Base-by-base conservation (phyloP, 2,329 filamentous ascomycete species). In the Paecilomyces sp. region DNA sequence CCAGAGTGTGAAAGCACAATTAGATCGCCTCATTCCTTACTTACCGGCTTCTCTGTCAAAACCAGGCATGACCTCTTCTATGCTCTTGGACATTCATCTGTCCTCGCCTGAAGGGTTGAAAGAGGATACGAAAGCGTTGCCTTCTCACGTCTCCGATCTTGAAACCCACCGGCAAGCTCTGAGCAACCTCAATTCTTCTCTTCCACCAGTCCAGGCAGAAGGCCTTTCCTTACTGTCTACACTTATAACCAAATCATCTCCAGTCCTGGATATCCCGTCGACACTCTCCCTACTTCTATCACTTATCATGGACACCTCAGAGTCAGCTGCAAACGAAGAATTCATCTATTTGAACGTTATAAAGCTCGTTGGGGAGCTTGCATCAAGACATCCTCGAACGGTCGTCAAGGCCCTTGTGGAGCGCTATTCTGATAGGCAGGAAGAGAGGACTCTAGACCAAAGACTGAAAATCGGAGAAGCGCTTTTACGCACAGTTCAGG, bases 281-380 rank as follows among this genome's bases (percentile, higher is more conserved):
- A 78, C 76, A 1, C 63, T 77, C 11, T 68, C 73, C 0, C 68
- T 77, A 1, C 69, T 79, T 2, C 60, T 78, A 22, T 77, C 75
- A 1, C 66, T 77, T 8, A 68, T 78, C 33, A 72, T 69, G 2
- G 73, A 71, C 54, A 63, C 68, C 36, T 71, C 71, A 0, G 70
- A 71, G 56, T 62, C 68, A 7, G 60, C 66, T 1, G 64, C 67
- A 15, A 73, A 70, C 18, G 76, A 79, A 54, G 75, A 78, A 62
- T 79, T 76, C 58, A 71, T 77, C 55, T 78, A 79, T 56, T 66
- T 78, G 4, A 76, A 76, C 53, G 76, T 74, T 25, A 75, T 78
- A 57, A 78, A 75, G 53, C 63, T 75, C 6, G 72, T 78, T 24
- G 75, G 74, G 8, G 70, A 67, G 9, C 60, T 79, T 11, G 75